Percentiles rank a stretch among this genome's conserved stretches.
These are phyloP conservation scores for Camelina laxa DNA, from an alignment of 345 rosid genomes.

Conservation along the genomic window DNA sequence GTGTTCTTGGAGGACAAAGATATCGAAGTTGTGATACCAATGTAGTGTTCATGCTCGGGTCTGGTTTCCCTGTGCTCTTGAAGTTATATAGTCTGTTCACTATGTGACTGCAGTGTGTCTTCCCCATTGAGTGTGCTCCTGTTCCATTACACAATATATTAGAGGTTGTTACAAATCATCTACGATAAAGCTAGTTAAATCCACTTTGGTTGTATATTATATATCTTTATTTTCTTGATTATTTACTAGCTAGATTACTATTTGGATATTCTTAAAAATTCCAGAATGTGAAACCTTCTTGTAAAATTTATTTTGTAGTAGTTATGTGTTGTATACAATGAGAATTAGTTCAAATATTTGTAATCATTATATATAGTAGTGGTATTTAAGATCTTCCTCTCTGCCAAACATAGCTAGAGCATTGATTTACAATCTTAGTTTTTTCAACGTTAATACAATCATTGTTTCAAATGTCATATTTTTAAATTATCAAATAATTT, in stretches of 20 bases:
- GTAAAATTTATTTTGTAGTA: background rate
- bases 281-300: background rate
- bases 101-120: slow-evolving; percentile 55
- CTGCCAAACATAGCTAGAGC: background rate
- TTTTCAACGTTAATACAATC: too few relatives aligned
- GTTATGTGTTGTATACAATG: background rate
- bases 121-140: slow-evolving; percentile 77
- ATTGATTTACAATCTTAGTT: background rate
- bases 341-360: background rate
- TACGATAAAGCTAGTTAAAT: background rate
- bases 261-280: background rate
- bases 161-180: background rate
- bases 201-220: background rate
- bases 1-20: slow-evolving; percentile 57
- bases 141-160: slow-evolving; percentile 16
- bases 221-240: background rate
- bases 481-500: background rate
- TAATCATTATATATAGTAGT: background rate
- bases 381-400: background rate
- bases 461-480: background rate
- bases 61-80: slow-evolving; percentile 59
- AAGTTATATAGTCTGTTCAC: slow-evolving; percentile 65
- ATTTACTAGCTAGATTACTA: background rate
- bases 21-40: slow-evolving; percentile 47
- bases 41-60: slow-evolving; percentile 54